These are phyloP conservation scores for Globisporangium parvum DNA, from an alignment of 352 stramenopile genomes.

Conservation along the genomic window DNA sequence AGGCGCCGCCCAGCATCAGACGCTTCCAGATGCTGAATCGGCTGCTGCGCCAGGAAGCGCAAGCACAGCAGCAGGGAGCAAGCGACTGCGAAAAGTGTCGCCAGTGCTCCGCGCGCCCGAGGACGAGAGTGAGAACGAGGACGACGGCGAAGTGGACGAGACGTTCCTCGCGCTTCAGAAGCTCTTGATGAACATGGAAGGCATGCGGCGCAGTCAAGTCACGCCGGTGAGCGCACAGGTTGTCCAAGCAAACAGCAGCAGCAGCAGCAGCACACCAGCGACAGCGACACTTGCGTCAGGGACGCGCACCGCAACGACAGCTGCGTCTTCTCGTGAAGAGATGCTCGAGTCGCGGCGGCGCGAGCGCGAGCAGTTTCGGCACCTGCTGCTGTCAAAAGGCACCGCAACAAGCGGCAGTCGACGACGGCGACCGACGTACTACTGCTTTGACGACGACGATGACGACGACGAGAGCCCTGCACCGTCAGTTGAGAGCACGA, in stretches of 20 bases:
- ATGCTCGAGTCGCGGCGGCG: constrained; percentile 57
- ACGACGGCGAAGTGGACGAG: constrained; percentile 74
- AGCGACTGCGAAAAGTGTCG: constrained; percentile 46
- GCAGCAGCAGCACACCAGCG: constrained; percentile 4
- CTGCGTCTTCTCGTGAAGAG: constrained; percentile 54
- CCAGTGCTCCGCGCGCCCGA: constrained; percentile 19
- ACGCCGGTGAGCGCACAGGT: constrained; percentile 11
- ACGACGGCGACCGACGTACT: constrained; percentile 38
- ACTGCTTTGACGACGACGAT: constrained; percentile 61
- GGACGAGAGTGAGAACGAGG: constrained; percentile 35
- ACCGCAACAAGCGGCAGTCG: constrained; percentile 11
- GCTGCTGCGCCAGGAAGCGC: neutral
- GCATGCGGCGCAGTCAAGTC: constrained; percentile 20
- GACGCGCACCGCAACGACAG: neutral
- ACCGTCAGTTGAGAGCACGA: constrained; percentile 70
- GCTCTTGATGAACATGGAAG: constrained; percentile 60
- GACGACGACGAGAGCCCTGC: constrained; percentile 50
- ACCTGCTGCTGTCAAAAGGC: constrained; percentile 43
- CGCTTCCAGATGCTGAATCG: neutral
- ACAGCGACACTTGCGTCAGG: neutral
- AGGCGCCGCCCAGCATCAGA: neutral
- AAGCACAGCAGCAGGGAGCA: constrained; percentile 1
- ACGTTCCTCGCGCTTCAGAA: constrained; percentile 77
- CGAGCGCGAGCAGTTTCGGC: constrained; percentile 66
- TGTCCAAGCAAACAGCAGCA: constrained; percentile 7